These are phyloP conservation scores for Euptelea pleiosperma DNA, from an alignment of 164 flowering plant species.

Conservation along the genomic window DNA sequence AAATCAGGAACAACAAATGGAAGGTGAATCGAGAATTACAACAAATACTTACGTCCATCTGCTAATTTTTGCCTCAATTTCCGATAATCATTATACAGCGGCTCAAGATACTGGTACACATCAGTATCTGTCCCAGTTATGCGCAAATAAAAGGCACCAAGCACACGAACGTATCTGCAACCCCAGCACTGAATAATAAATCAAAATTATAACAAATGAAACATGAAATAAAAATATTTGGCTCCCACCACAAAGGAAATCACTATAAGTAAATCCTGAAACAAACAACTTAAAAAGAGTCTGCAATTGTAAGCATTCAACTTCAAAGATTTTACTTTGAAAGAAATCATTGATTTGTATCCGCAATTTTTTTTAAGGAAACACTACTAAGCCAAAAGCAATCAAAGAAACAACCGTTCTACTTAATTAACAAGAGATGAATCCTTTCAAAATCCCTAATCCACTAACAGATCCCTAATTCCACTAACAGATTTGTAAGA, in stretches of 20 bases:
- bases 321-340: no score
- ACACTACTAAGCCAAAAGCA: no score
- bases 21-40: neutral
- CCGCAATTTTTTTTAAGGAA: no score
- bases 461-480: no score
- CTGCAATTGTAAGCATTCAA: no score
- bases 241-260: no score
- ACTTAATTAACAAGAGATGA: no score
- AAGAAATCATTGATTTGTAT: no score
- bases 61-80: conserved; percentile 61
- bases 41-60: conserved; percentile 68
- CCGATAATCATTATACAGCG: conserved; percentile 91
- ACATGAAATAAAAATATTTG: neutral
- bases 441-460: no score
- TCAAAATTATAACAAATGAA: neutral
- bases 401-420: no score
- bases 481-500: no score
- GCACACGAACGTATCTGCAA: conserved; percentile 79
- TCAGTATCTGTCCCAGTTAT: conserved; percentile 84
- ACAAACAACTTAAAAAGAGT: neutral
- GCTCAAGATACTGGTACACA: conserved; percentile 89
- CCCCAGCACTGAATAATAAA: neutral
- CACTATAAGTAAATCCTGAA: neutral
- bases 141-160: conserved; percentile 93
- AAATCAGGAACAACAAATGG: neutral